Conservation (phyloP, 768 basidiomycete species). For the Tulasnella sp. region DNA sequence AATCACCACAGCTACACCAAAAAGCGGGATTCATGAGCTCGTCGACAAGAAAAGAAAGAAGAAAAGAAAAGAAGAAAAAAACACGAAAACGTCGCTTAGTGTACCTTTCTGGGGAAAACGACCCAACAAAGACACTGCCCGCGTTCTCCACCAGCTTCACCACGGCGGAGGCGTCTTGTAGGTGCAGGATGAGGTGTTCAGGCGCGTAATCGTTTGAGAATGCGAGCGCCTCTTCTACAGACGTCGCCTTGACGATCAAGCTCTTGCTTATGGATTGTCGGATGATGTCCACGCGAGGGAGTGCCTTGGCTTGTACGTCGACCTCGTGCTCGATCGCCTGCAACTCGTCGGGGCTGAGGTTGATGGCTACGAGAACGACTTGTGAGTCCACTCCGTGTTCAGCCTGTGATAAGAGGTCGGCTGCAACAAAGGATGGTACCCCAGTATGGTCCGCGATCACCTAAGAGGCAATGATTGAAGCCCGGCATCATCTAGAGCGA, state of each 20-base stretch:
- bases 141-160: conserved; percentile 76
- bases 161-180: conserved; percentile 55
- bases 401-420: conserved; percentile 93
- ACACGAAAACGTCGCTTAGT: not conserved
- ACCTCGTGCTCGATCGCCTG: conserved; percentile 74
- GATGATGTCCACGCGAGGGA: conserved; percentile 83
- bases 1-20: conserved; percentile 78
- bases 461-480: conserved; percentile 33
- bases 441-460: conserved; percentile 87
- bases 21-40: not conserved
- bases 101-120: conserved; percentile 91
- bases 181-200: conserved; percentile 90
- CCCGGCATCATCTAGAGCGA: conserved; percentile 17
- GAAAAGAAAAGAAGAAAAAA: not conserved
- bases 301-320: conserved; percentile 73
- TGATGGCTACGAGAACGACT: conserved; percentile 81
- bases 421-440: conserved; percentile 84
- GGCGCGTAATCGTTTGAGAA: conserved; percentile 99
- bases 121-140: conserved; percentile 92
- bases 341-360: conserved; percentile 51
- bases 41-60: not conserved
- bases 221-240: conserved; percentile 61
- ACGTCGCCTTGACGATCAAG: conserved; percentile 65
- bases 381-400: conserved; percentile 98
- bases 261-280: conserved; percentile 83